Percentiles rank a stretch among this genome's conserved stretches.
Conservation (phyloP, 1,284 basidiomycete species). For the Leccinum griseonigrum region DNA sequence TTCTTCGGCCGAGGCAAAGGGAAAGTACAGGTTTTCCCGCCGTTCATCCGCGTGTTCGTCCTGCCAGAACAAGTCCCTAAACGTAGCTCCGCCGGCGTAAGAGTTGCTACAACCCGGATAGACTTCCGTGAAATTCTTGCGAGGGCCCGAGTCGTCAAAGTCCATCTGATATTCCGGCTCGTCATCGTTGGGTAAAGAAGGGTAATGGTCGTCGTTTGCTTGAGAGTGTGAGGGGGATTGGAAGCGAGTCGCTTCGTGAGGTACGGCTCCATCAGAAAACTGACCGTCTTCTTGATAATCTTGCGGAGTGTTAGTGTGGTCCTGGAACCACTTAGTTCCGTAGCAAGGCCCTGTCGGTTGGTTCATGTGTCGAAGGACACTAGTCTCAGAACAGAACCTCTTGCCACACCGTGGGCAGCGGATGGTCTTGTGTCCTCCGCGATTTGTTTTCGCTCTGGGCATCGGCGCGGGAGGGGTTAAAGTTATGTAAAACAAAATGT, state of each 20-base stretch:
- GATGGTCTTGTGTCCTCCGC: neutral
- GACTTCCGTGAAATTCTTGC: neutral
- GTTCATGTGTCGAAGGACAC: constrained; percentile 7
- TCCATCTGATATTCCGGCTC: too few species aligned
- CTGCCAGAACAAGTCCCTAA: neutral
- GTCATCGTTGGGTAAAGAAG: too few species aligned
- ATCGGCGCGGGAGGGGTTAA: neutral
- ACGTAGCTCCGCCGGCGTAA: neutral
- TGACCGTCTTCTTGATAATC: neutral
- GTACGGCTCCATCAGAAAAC: neutral
- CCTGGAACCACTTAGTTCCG: neutral
- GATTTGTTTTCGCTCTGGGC: neutral
- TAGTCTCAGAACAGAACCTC: neutral
- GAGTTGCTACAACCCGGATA: neutral
- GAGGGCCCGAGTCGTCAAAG: neutral
- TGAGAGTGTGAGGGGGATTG: neutral
- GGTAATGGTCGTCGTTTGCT: too few species aligned
- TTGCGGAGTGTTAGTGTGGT: neutral
- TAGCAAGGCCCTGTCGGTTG: constrained; percentile 2
- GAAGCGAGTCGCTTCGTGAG: neutral
- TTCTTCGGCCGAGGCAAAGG: neutral
- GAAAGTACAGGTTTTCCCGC: neutral
- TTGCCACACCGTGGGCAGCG: constrained; percentile 3
- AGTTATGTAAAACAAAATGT: neutral
- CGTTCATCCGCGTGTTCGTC: neutral